These are phyloP conservation scores for Leccinum obscurum DNA, from an alignment of 768 basidiomycete genomes.

Conservation along the genomic window DNA sequence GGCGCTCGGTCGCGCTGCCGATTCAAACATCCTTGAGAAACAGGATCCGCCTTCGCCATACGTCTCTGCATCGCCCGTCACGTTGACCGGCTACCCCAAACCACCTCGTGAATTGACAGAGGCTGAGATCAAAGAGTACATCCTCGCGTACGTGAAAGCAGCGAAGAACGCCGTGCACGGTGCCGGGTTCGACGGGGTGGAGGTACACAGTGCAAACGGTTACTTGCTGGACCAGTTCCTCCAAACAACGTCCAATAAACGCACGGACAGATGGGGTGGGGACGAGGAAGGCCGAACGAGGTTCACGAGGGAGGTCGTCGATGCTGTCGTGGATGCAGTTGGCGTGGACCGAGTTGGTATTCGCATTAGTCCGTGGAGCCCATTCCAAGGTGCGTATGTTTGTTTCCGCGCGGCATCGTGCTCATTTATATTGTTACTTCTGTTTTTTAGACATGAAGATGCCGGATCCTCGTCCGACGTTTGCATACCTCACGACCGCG, in stretches of 20 bases:
- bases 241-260: not conserved
- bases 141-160: conserved; percentile 30
- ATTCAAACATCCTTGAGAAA: conserved; percentile 29
- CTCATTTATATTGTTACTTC: not conserved
- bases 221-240: conserved; percentile 24
- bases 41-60: conserved; percentile 33
- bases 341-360: conserved; percentile 54
- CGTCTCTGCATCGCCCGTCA: conserved; percentile 36
- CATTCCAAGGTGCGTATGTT: conserved; percentile 35
- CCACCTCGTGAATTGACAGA: conserved; percentile 19
- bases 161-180: conserved; percentile 23
- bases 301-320: conserved; percentile 55
- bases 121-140: conserved; percentile 32
- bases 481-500: no score
- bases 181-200: conserved; percentile 48
- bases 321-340: conserved; percentile 50
- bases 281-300: conserved; percentile 52
- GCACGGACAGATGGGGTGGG: not conserved
- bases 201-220: conserved; percentile 43
- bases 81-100: conserved; percentile 13
- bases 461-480: conserved; percentile 41
- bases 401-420: no score
- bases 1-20: conserved; percentile 54
- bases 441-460: conserved; percentile 45
- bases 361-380: conserved; percentile 57